Conservation (phyloP, 1,139 yeast species). For the Blastobotrys raffinosifermentans region DNA sequence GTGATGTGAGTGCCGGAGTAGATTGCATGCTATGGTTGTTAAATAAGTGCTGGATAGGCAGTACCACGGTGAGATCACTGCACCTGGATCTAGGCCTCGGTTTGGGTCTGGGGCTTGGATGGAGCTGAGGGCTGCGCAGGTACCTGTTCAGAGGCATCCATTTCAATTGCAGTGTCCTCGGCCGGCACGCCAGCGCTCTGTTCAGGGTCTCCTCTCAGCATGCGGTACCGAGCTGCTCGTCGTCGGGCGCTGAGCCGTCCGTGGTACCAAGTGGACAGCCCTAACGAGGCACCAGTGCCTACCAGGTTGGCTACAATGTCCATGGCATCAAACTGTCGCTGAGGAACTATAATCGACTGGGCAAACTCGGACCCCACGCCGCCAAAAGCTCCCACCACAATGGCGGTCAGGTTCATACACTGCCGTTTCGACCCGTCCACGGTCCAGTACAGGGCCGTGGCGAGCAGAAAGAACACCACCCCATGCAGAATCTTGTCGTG, state of each 20-base stretch:
- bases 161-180: slow-evolving; percentile 8
- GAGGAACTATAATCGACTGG: slow-evolving; percentile 29
- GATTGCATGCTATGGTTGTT: no score
- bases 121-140: not conserved
- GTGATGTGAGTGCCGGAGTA: no score
- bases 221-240: slow-evolving; percentile 28
- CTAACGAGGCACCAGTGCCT: slow-evolving; percentile 33
- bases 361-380: slow-evolving; percentile 49
- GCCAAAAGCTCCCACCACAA: slow-evolving; percentile 42
- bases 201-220: slow-evolving; percentile 25
- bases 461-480: slow-evolving; percentile 43
- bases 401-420: slow-evolving; percentile 39
- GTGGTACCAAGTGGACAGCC: slow-evolving; percentile 33
- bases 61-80: no score
- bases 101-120: no score
- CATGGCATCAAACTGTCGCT: slow-evolving; percentile 32
- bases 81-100: no score
- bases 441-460: slow-evolving; percentile 51
- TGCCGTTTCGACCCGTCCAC: slow-evolving; percentile 42
- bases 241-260: slow-evolving; percentile 29
- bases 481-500: slow-evolving; percentile 54
- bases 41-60: no score
- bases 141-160: slow-evolving; percentile 13
- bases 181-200: no score
- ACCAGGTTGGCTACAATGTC: slow-evolving; percentile 34